A percentile compares a stretch with the other conserved stretches of the same genome.
phyloP scores from a whole-genome alignment of 257 asterid species.

The Solanum peruvianum region DNA sequence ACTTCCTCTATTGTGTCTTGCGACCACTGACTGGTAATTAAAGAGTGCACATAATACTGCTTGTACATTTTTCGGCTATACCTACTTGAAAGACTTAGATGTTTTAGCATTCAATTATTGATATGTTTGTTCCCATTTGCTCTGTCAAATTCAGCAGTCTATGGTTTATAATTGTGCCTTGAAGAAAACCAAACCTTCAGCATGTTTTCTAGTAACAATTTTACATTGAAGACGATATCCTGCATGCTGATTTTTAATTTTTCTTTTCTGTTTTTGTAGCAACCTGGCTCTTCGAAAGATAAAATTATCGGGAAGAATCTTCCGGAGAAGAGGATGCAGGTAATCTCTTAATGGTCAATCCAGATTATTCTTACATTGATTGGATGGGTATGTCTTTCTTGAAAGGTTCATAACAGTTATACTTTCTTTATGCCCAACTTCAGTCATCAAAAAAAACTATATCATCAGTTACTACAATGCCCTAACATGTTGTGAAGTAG shows the following conservation, averaged over 20 bases:
- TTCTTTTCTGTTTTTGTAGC: constrained; percentile 28
- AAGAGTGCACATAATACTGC: background rate
- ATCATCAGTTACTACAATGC: background rate
- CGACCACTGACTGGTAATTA: background rate
- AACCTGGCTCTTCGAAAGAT: constrained; percentile 63
- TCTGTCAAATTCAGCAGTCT: background rate
- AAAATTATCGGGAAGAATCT: constrained; percentile 39
- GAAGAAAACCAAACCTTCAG: background rate
- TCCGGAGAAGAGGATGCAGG: constrained; percentile 58
- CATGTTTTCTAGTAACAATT: background rate
- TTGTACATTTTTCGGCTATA: background rate
- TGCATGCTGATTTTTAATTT: background rate
- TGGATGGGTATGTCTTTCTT: background rate
- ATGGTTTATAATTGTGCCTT: background rate
- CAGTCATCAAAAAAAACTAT: background rate
- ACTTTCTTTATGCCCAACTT: background rate
- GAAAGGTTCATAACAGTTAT: background rate
- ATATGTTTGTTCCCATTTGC: background rate
- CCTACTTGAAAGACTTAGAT: background rate
- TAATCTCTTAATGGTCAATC: constrained; percentile 7
- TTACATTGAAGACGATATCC: background rate
- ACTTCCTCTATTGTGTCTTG: background rate
- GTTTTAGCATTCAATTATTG: background rate
- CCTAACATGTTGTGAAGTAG: background rate
- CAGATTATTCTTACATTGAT: background rate